These are phyloP conservation scores for Myrmaecium sp. DNA, from an alignment of 2,329 filamentous ascomycete species.

Conservation along the genomic window DNA sequence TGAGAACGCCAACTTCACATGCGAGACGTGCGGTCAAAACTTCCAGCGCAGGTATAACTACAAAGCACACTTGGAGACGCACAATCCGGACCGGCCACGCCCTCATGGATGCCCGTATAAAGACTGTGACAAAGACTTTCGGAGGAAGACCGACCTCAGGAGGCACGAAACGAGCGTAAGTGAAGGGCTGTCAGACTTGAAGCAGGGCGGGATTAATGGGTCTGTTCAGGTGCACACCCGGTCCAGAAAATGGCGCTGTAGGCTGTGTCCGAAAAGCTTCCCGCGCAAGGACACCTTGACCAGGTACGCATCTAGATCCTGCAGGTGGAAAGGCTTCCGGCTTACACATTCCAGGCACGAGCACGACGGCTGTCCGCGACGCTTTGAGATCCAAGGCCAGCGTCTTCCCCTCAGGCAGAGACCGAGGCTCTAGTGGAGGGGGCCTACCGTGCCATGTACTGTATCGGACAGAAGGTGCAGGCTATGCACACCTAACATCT, in stretches of 20 bases:
- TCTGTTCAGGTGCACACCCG: constrained; percentile 72
- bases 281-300: constrained; percentile 68
- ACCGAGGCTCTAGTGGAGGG: neutral
- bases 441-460: neutral
- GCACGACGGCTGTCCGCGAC: constrained; percentile 57
- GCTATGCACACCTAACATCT: neutral
- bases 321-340: constrained; percentile 1
- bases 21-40: constrained; percentile 57
- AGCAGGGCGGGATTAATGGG: too few relatives aligned
- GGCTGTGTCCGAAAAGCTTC: constrained; percentile 54
- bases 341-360: constrained; percentile 40
- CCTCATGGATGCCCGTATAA: constrained; percentile 49
- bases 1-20: constrained; percentile 56
- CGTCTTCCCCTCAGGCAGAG: neutral
- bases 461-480: neutral
- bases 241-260: constrained; percentile 51
- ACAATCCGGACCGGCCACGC: constrained; percentile 56
- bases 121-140: constrained; percentile 59
- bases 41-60: constrained; percentile 79
- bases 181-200: constrained; percentile 4
- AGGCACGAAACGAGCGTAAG: constrained; percentile 38
- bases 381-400: constrained; percentile 13
- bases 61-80: constrained; percentile 71
- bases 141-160: constrained; percentile 62
- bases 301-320: constrained; percentile 35